Percentiles rank a stretch among this genome's conserved stretches.
phyloP scores from a whole-genome alignment of 139 green algal genomes.

The Desmodesmus armatus region DNA sequence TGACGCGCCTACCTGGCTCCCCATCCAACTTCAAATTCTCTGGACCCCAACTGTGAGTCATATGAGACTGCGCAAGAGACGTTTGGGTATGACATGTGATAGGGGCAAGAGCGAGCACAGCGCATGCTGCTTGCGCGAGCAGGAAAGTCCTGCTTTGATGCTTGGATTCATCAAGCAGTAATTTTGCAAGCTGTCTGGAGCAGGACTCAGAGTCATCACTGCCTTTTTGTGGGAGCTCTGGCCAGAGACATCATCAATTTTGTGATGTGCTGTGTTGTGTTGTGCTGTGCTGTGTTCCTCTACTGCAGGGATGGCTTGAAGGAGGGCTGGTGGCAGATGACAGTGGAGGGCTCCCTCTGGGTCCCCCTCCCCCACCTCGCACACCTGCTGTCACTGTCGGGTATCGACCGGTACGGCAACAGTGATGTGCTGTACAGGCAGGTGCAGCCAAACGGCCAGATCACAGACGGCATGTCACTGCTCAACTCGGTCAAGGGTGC shows the following conservation, averaged over 20 bases:
- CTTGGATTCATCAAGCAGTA: no score
- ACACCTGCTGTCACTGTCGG: slow-evolving; percentile 11
- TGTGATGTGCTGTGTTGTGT: no score
- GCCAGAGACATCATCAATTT: no score
- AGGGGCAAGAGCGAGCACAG: background rate
- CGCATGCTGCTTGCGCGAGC: background rate
- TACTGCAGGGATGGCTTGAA: slow-evolving; percentile 7
- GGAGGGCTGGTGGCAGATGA: slow-evolving; percentile 29
- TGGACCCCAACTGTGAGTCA: slow-evolving; percentile 2
- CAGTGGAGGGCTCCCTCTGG: slow-evolving; percentile 38
- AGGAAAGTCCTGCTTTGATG: no score
- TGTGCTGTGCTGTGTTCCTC: no score
- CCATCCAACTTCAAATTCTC: background rate
- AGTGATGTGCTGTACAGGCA: background rate
- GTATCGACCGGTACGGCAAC: slow-evolving; percentile 14
- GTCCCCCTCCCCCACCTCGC: background rate
- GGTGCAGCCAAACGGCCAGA: background rate
- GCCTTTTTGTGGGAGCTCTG: no score
- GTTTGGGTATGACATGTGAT: background rate
- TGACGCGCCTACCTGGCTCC: background rate
- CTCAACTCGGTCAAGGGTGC: slow-evolving; percentile 11
- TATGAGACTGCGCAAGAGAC: no score
- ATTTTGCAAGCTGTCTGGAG: no score
- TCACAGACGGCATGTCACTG: background rate
- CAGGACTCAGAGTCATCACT: no score